Evolutionary conservation across 768 basidiomycete species (phyloP).

Genomic region (Lyophyllum shimeji): DNA sequence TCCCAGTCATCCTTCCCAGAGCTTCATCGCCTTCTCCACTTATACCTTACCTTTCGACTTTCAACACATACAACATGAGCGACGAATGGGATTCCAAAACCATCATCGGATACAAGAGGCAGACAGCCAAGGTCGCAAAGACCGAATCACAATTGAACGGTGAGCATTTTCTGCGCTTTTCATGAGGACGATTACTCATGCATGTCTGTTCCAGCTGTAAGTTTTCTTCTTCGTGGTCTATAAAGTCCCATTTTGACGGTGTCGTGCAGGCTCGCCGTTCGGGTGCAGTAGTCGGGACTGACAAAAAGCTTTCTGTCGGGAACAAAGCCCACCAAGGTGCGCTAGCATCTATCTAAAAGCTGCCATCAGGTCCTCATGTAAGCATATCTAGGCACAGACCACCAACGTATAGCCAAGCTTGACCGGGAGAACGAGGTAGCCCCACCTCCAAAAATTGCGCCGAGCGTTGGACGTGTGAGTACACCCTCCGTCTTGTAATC

Average conservation of each 20-base stretch:
- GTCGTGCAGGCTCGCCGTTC: conserved; percentile 63
- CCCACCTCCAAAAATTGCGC: conserved; percentile 78
- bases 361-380: not conserved
- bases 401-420: conserved; percentile 90
- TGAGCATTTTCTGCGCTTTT: conserved; percentile 26
- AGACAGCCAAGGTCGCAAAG: conserved; percentile 63
- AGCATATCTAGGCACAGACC: conserved; percentile 70
- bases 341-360: conserved; percentile 14
- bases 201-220: conserved; percentile 47
- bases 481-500: not conserved
- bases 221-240: conserved; percentile 19
- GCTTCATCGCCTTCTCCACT: conserved; percentile 5
- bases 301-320: conserved; percentile 70
- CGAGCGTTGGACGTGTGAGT: conserved; percentile 71
- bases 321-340: conserved; percentile 81
- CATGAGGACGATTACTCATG: not conserved
- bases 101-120: conserved; percentile 70
- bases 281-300: conserved; percentile 78
- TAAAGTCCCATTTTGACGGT: not conserved
- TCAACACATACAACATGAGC: conserved; percentile 31
- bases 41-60: conserved; percentile 5
- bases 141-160: conserved; percentile 57
- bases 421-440: conserved; percentile 96
- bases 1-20: conserved; percentile 9
- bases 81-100: conserved; percentile 73